phyloP scores from a whole-genome alignment of 2,329 filamentous ascomycete species.

The Hypoxylon sp. region DNA sequence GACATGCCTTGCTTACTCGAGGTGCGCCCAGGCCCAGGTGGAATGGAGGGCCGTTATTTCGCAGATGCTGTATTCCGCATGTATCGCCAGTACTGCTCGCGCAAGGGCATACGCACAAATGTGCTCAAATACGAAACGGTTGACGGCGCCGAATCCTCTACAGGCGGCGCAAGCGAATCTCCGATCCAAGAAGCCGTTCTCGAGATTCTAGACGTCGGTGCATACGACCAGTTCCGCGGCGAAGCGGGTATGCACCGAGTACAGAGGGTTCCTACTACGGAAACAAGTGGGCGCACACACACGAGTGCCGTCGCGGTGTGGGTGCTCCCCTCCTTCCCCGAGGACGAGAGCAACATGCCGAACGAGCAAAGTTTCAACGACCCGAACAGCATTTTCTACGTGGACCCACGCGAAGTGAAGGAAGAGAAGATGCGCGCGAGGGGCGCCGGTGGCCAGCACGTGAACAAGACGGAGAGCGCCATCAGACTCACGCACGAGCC shows the following conservation, averaged over 20 bases:
- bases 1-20: slow-evolving; percentile 91
- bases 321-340: slow-evolving; percentile 87
- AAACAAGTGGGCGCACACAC: slow-evolving; percentile 90
- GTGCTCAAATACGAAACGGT: slow-evolving; percentile 84
- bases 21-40: slow-evolving; percentile 90
- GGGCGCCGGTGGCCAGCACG: slow-evolving; percentile 95
- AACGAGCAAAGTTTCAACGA: slow-evolving; percentile 77
- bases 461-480: slow-evolving; percentile 98
- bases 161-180: slow-evolving; percentile 69
- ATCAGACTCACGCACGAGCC: slow-evolving; percentile 92
- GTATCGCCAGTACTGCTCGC: slow-evolving; percentile 84
- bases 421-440: slow-evolving; percentile 91
- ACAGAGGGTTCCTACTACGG: slow-evolving; percentile 91
- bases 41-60: slow-evolving; percentile 91
- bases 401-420: slow-evolving; percentile 84
- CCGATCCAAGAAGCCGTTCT: slow-evolving; percentile 89
- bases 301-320: slow-evolving; percentile 93
- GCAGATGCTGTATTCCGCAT: slow-evolving; percentile 88
- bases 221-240: slow-evolving; percentile 84
- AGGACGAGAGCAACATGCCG: slow-evolving; percentile 60
- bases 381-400: slow-evolving; percentile 90
- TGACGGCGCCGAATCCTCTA: slow-evolving; percentile 66
- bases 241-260: slow-evolving; percentile 97
- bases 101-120: slow-evolving; percentile 73
- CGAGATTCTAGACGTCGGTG: slow-evolving; percentile 80